phyloP scores from a whole-genome alignment of 441 rosid species.

The Gossypium trilobum region DNA sequence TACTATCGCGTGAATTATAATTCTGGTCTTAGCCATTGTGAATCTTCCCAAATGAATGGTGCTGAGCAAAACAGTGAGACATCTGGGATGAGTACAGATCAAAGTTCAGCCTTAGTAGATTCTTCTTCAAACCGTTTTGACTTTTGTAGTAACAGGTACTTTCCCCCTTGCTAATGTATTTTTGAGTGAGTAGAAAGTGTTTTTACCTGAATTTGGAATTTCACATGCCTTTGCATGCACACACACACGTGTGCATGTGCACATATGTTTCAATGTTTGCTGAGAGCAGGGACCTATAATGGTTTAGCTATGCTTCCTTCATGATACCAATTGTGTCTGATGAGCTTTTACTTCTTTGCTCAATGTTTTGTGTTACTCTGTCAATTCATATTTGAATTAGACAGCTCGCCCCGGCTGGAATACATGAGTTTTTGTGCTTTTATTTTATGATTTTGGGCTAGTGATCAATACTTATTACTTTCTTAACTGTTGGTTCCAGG shows the following conservation, averaged over 20 bases:
- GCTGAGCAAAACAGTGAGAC: slow-evolving; percentile 29
- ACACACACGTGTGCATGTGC: neutral
- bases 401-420: neutral
- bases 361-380: neutral
- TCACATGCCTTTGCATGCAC: neutral
- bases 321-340: neutral
- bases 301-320: neutral
- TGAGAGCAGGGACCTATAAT: neutral
- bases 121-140: slow-evolving; percentile 34
- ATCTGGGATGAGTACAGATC: slow-evolving; percentile 27
- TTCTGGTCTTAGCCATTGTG: slow-evolving; percentile 30
- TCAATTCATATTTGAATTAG: neutral
- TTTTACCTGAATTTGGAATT: neutral
- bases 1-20: slow-evolving; percentile 27
- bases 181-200: neutral
- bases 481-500: slow-evolving; percentile 32
- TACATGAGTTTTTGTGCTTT: neutral
- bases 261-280: neutral
- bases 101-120: slow-evolving; percentile 23
- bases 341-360: neutral
- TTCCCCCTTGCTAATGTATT: neutral
- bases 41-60: slow-evolving; percentile 32
- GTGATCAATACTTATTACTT: slow-evolving; percentile 10
- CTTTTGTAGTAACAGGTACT: slow-evolving; percentile 44
- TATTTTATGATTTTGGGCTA: neutral